A percentile compares a stretch with the other conserved stretches of the same genome.
Evolutionary conservation across 345 rosid species (phyloP).

Genomic region (Citrus unshiu): DNA sequence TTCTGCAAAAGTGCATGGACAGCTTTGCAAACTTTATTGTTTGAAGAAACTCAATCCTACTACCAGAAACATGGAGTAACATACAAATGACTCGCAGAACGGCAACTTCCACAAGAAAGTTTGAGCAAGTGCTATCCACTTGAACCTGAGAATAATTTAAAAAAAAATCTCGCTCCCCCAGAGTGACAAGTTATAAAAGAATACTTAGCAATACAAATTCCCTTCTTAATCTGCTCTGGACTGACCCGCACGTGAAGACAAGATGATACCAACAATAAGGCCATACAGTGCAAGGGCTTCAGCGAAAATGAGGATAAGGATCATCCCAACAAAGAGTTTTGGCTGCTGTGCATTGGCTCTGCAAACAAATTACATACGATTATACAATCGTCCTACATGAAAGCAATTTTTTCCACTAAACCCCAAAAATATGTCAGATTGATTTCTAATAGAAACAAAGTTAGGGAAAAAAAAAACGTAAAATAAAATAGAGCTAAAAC

Average conservation of each 20-base stretch:
- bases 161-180: background rate
- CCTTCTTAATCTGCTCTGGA: conserved; percentile 73
- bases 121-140: conserved; percentile 13
- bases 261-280: conserved; percentile 84
- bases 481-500: background rate
- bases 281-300: conserved; percentile 90
- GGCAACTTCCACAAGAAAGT: conserved; percentile 12
- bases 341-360: conserved; percentile 96
- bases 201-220: conserved; percentile 7
- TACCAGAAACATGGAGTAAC: conserved; percentile 18
- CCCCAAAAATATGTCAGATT: background rate
- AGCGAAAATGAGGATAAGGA: conserved; percentile 87
- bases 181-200: conserved; percentile 19
- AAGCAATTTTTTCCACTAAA: background rate
- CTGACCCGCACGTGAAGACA: conserved; percentile 94
- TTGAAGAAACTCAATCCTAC: conserved; percentile 20
- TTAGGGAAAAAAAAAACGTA: background rate
- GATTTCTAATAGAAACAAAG: background rate
- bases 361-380: conserved; percentile 4
- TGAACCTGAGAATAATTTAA: conserved; percentile 9
- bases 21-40: conserved; percentile 25
- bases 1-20: conserved; percentile 15
- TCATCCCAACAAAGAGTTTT: conserved; percentile 90
- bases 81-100: conserved; percentile 18
- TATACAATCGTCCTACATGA: background rate